A percentile compares a stretch with the other conserved stretches of the same genome.
These are phyloP conservation scores for Yarrowia sp. DNA, from an alignment of 805 yeast species.

Conservation along the genomic window DNA sequence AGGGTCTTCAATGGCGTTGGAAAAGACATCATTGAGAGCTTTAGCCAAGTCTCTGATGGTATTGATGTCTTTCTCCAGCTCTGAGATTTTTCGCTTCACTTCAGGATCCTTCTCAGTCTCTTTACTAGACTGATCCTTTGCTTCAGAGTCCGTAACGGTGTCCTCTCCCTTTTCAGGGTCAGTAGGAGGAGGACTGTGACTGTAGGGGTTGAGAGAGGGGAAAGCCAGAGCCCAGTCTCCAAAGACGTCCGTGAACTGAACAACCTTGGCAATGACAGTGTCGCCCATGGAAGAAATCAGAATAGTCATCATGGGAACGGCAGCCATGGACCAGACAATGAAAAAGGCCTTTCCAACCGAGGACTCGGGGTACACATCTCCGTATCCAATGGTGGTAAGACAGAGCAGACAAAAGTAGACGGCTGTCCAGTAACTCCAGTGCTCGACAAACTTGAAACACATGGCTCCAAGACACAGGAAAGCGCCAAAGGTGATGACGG, in stretches of 20 bases:
- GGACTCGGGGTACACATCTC: constrained; percentile 69
- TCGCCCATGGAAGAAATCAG: constrained; percentile 77
- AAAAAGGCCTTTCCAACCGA: constrained; percentile 76
- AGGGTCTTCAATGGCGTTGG: constrained; percentile 45
- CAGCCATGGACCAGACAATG: constrained; percentile 78
- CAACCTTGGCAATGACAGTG: constrained; percentile 47
- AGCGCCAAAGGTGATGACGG: constrained; percentile 55
- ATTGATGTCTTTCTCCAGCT: constrained; percentile 11
- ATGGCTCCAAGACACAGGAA: constrained; percentile 81
- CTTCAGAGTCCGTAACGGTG: constrained; percentile 3
- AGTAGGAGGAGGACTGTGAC: not conserved
- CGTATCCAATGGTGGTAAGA: constrained; percentile 84
- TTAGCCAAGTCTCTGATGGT: constrained; percentile 15
- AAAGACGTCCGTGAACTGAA: constrained; percentile 41
- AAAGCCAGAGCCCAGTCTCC: constrained; percentile 42
- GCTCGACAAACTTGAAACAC: constrained; percentile 64
- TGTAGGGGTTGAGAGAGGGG: constrained; percentile 19
- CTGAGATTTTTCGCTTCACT: constrained; percentile 6
- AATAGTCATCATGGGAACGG: constrained; percentile 88
- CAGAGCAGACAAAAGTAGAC: constrained; percentile 81
- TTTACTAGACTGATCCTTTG: not conserved
- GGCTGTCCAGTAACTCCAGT: constrained; percentile 73
- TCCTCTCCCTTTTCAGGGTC: constrained; percentile 15
- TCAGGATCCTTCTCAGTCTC: constrained; percentile 15
- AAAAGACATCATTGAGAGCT: constrained; percentile 26